A percentile compares a stretch with the other conserved stretches of the same genome.
These are phyloP conservation scores for Sporobolomyces pararoseus DNA, from an alignment of 768 basidiomycete genomes.

Conservation along the genomic window DNA sequence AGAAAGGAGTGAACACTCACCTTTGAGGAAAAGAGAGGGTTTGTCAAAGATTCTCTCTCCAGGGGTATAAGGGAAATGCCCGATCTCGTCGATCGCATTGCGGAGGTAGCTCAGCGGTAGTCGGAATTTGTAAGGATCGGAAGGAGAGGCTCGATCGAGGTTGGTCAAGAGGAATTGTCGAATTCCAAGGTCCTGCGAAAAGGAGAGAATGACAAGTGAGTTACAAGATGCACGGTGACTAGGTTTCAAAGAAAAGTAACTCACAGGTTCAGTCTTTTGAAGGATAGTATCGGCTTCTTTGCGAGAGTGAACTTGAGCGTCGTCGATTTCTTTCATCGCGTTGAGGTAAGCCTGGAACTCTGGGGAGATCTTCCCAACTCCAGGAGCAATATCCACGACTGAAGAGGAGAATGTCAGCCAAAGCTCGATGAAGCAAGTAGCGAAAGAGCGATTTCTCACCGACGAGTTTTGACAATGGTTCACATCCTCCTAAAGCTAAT, in stretches of 20 bases:
- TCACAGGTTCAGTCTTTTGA: slow-evolving; percentile 61
- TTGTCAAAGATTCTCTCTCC: slow-evolving; percentile 27
- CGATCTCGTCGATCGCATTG: slow-evolving; percentile 62
- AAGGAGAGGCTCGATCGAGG: slow-evolving; percentile 51
- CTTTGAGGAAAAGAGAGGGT: slow-evolving; percentile 45
- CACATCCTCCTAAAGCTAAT: slow-evolving; percentile 56
- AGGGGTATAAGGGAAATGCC: slow-evolving; percentile 69
- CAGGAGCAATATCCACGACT: slow-evolving; percentile 77
- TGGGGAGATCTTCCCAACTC: slow-evolving; percentile 56
- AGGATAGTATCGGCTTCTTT: slow-evolving; percentile 69
- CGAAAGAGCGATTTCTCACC: background rate
- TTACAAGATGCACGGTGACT: background rate
- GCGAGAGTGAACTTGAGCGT: slow-evolving; percentile 58
- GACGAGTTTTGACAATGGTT: slow-evolving; percentile 45
- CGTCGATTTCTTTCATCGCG: slow-evolving; percentile 71
- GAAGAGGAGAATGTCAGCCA: slow-evolving; percentile 19
- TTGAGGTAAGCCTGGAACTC: slow-evolving; percentile 67
- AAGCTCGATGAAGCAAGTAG: slow-evolving; percentile 31
- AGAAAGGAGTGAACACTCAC: background rate
- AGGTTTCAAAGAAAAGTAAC: slow-evolving; percentile 37
- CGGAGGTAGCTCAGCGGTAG: slow-evolving; percentile 68
- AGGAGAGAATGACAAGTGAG: too few relatives aligned
- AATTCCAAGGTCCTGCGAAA: slow-evolving; percentile 62
- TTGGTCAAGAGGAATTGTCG: slow-evolving; percentile 86
- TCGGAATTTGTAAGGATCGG: slow-evolving; percentile 59